phyloP scores from a whole-genome alignment of 192 early-diverging fungal genomes.

The Entomortierella parvispora region DNA sequence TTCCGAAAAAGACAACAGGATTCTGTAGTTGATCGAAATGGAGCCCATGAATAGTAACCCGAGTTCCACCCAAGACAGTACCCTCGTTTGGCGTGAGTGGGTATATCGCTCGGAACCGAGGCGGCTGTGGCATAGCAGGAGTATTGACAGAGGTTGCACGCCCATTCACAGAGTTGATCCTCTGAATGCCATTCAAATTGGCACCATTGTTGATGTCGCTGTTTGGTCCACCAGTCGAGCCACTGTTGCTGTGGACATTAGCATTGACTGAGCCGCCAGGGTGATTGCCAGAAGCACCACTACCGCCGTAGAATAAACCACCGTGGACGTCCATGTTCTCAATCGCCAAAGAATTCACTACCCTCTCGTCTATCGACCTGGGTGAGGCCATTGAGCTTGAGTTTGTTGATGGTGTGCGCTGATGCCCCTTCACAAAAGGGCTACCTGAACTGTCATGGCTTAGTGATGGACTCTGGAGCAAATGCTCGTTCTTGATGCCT shows the following conservation, averaged over 20 bases:
- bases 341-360: conserved; percentile 21
- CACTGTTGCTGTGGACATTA: too few relatives aligned
- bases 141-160: conserved; percentile 6
- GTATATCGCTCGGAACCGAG: conserved; percentile 42
- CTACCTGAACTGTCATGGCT: conserved; percentile 38
- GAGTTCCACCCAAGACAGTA: conserved; percentile 45
- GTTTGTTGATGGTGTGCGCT: conserved; percentile 41
- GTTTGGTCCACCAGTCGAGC: too few relatives aligned
- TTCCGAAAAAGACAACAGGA: conserved; percentile 48
- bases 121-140: conserved; percentile 1
- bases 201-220: too few relatives aligned
- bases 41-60: conserved; percentile 43
- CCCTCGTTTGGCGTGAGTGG: conserved; percentile 46
- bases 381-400: conserved; percentile 48
- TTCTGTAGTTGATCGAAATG: conserved; percentile 50
- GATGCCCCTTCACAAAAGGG: conserved; percentile 37
- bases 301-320: background rate
- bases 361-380: conserved; percentile 42
- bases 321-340: conserved; percentile 6
- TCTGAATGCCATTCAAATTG: too few relatives aligned
- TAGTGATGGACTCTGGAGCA: conserved; percentile 45
- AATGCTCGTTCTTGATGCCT: conserved; percentile 25
- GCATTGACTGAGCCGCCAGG: too few relatives aligned
- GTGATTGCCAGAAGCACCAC: background rate
- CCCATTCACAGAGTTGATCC: background rate